These are phyloP conservation scores for Beauveria rudraprayagi DNA, from an alignment of 2,329 filamentous ascomycete genomes.

Conservation along the genomic window DNA sequence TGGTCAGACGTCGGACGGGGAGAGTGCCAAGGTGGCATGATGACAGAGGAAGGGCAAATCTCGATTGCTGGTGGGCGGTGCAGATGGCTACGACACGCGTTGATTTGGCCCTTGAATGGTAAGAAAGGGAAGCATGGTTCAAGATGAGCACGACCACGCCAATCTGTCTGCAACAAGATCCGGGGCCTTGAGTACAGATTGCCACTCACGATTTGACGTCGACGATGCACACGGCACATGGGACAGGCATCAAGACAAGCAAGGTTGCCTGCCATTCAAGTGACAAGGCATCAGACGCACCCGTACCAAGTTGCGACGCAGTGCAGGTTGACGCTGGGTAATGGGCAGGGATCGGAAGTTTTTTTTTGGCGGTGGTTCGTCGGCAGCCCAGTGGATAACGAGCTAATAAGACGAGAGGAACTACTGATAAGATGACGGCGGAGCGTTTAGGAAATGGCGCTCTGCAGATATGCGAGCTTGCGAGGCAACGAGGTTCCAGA, in stretches of 20 bases:
- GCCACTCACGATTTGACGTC: neutral
- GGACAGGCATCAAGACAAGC: neutral
- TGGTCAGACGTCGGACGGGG: neutral
- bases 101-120: too few relatives aligned
- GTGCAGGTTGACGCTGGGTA: neutral
- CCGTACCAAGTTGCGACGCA: neutral
- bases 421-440: neutral
- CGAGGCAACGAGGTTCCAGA: neutral
- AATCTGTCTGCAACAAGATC: neutral
- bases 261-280: neutral
- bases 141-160: too few relatives aligned
- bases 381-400: neutral
- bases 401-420: neutral
- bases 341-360: neutral
- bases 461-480: neutral
- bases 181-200: neutral
- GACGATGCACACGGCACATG: neutral
- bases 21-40: neutral
- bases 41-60: neutral
- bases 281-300: neutral
- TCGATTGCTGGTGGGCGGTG: neutral
- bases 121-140: too few relatives aligned
- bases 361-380: neutral
- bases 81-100: neutral
- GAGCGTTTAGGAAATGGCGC: neutral